phyloP scores from a whole-genome alignment of 305 asterid genomes.

The Fraxinus albicans region DNA sequence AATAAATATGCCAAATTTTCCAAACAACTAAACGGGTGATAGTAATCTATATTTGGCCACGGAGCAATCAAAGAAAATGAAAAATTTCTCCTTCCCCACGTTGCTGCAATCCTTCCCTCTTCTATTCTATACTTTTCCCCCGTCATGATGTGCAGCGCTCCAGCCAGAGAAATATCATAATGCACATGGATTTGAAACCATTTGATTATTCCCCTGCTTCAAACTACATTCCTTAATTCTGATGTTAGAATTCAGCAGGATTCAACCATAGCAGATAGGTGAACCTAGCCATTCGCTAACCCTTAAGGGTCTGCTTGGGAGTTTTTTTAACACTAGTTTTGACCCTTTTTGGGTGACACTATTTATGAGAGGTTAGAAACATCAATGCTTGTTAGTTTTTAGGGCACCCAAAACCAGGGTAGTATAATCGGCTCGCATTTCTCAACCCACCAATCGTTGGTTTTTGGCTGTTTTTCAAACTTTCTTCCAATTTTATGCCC shows the following conservation, averaged over 20 bases:
- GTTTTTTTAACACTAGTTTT: not conserved
- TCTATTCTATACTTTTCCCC: not conserved
- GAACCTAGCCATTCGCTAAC: not conserved
- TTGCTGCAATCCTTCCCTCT: not conserved
- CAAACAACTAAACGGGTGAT: not conserved
- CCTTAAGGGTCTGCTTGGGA: not conserved
- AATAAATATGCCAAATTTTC: not conserved
- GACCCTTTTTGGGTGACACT: not conserved
- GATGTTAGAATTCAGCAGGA: not conserved
- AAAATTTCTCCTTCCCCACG: not conserved
- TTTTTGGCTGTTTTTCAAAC: not conserved
- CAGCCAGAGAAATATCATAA: not conserved
- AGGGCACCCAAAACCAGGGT: not conserved
- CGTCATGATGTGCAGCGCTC: not conserved
- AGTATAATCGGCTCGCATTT: not conserved
- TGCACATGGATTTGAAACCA: not conserved
- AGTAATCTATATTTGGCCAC: not conserved
- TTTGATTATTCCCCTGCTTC: not conserved
- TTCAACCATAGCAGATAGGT: not conserved
- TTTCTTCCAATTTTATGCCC: not conserved
- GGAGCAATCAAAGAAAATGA: not conserved
- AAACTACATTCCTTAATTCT: not conserved
- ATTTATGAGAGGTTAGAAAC: not conserved
- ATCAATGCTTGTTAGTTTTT: not conserved
- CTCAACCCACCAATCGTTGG: not conserved